A percentile compares a stretch with the other conserved stretches of the same genome.
Evolutionary conservation across 768 basidiomycete genomes (phyloP).

Genomic region (Chlorophyllum brunneum): DNA sequence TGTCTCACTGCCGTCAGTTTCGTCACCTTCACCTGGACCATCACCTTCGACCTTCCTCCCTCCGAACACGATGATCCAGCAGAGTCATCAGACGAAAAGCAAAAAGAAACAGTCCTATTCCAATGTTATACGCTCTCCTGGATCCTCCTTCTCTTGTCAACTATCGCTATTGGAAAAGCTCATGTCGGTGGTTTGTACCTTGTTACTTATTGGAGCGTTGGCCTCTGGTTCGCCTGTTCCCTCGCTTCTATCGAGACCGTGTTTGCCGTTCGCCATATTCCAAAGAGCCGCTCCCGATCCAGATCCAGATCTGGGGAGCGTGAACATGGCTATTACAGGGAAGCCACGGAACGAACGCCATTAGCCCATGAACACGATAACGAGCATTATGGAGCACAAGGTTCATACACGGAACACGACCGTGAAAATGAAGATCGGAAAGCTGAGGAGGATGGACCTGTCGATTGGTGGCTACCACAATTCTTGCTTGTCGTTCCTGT

Average conservation of each 20-base stretch:
- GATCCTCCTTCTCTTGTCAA: slow-evolving; percentile 48
- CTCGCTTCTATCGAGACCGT: slow-evolving; percentile 18
- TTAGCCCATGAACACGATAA: slow-evolving; percentile 9
- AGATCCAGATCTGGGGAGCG: background rate
- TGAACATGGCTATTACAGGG: background rate
- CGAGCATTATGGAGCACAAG: background rate
- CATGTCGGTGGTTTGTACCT: slow-evolving; percentile 55
- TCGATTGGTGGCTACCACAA: slow-evolving; percentile 57
- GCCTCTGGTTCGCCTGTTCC: slow-evolving; percentile 16
- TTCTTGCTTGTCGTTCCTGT: slow-evolving; percentile 49
- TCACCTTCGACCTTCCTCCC: slow-evolving; percentile 25
- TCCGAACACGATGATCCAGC: slow-evolving; percentile 14
- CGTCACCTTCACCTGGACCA: slow-evolving; percentile 36
- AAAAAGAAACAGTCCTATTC: slow-evolving; percentile 44
- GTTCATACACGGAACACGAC: background rate
- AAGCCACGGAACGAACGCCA: slow-evolving; percentile 14
- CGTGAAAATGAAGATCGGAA: background rate
- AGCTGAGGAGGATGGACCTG: slow-evolving; percentile 20
- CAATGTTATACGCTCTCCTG: slow-evolving; percentile 56
- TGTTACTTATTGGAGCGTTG: slow-evolving; percentile 48
- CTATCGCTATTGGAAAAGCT: slow-evolving; percentile 35
- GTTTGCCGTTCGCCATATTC: slow-evolving; percentile 24
- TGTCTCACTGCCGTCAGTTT: slow-evolving; percentile 43
- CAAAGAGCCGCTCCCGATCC: slow-evolving; percentile 1
- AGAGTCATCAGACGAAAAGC: slow-evolving; percentile 25